These are phyloP conservation scores for Pestalotiopsis sp. DNA, from an alignment of 2,329 filamentous ascomycete genomes.

Conservation along the genomic window DNA sequence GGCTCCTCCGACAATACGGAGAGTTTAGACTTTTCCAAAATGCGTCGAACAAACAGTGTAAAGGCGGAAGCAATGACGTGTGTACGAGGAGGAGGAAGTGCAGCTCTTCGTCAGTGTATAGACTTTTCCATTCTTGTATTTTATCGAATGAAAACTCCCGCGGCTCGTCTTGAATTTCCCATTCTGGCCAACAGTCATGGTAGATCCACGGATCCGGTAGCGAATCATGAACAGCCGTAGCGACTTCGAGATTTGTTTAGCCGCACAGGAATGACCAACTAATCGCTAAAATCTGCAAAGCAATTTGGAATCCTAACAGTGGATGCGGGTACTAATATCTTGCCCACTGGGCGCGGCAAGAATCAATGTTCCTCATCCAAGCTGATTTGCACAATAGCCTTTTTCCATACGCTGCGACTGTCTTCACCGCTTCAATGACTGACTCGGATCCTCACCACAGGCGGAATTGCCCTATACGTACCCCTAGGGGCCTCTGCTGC, in stretches of 20 bases:
- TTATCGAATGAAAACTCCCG: not conserved
- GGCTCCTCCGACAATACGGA: too few species aligned
- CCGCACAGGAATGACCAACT: not conserved
- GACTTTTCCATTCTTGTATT: not conserved
- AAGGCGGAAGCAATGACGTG: not conserved
- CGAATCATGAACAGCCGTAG: conserved; percentile 10
- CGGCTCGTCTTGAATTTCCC: not conserved
- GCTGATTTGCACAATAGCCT: not conserved
- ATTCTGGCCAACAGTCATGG: not conserved
- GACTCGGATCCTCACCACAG: not conserved
- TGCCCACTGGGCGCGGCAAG: not conserved
- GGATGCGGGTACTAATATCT: not conserved
- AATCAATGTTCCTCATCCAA: not conserved
- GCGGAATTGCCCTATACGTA: not conserved
- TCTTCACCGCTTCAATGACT: not conserved
- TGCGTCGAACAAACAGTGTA: too few species aligned
- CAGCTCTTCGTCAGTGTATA: not conserved
- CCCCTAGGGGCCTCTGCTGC: not conserved
- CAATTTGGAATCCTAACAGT: not conserved
- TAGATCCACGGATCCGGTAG: conserved; percentile 8
- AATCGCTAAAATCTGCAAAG: not conserved
- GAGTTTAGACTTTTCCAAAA: too few species aligned
- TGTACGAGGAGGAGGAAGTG: not conserved
- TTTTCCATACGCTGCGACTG: not conserved
- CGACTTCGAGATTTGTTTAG: conserved; percentile 5